Percentiles rank a stretch among this genome's conserved stretches.
phyloP scores from a whole-genome alignment of 2,329 filamentous ascomycete species.

The Fusarium vanettenii region DNA sequence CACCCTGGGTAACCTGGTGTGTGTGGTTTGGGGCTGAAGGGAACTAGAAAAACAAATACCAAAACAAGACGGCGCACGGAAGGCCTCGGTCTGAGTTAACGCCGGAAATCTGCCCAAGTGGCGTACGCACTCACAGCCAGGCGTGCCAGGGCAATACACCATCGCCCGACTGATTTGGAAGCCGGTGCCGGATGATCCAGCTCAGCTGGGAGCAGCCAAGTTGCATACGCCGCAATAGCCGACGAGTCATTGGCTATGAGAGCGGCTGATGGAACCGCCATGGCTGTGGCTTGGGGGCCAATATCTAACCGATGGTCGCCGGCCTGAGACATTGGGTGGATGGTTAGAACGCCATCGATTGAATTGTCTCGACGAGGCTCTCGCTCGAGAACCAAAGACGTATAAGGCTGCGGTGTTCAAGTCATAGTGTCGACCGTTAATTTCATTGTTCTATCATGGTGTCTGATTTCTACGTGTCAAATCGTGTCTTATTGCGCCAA shows the following conservation, averaged over 20 bases:
- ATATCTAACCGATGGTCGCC: background rate
- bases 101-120: background rate
- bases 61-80: too few relatives aligned
- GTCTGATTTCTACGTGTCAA: background rate
- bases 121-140: background rate
- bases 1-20: too few relatives aligned
- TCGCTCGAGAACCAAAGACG: background rate
- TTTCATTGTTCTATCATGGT: background rate
- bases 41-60: too few relatives aligned
- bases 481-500: background rate
- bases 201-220: background rate
- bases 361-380: background rate
- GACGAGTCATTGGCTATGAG: background rate
- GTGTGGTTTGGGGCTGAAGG: too few relatives aligned
- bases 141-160: background rate
- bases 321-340: background rate
- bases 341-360: background rate
- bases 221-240: background rate
- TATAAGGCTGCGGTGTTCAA: background rate
- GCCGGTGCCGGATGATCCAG: background rate
- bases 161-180: background rate
- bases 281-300: background rate
- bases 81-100: too few relatives aligned
- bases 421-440: background rate
- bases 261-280: background rate